These are phyloP conservation scores for Saturnispora saitoi DNA, from an alignment of 805 yeast species.

Conservation along the genomic window DNA sequence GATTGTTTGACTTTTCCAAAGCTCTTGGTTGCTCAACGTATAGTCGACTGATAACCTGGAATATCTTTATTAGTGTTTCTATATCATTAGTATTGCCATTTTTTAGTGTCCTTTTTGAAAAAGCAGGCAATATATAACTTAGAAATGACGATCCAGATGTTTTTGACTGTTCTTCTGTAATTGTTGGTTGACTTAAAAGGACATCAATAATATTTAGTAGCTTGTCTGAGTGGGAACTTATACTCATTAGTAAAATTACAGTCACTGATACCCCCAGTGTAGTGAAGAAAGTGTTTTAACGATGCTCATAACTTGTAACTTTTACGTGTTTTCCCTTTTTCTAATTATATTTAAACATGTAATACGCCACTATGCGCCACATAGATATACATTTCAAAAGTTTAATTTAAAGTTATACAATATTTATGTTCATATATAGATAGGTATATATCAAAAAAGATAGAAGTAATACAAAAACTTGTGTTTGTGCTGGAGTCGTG, in stretches of 20 bases:
- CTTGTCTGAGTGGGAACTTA: constrained; percentile 2
- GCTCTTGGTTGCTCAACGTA: constrained; percentile 3
- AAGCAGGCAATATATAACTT: constrained; percentile 7
- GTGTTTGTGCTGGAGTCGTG: background rate
- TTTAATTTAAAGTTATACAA: background rate
- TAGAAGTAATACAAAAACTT: too few species aligned
- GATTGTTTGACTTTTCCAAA: constrained; percentile 11
- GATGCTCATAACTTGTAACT: background rate
- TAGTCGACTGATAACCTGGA: constrained; percentile 3
- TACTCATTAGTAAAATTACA: background rate
- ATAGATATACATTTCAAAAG: background rate
- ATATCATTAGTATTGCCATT: background rate
- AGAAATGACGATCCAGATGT: constrained; percentile 6
- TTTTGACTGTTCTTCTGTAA: constrained; percentile 5
- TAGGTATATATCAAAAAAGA: background rate
- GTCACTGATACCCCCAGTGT: too few species aligned
- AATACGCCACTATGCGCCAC: background rate
- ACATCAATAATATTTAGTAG: constrained; percentile 2
- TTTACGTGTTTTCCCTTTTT: background rate
- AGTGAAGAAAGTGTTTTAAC: background rate
- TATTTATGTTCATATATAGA: background rate
- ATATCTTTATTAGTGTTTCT: background rate
- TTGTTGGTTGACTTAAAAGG: background rate
- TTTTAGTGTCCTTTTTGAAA: constrained; percentile 1
- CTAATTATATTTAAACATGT: background rate